Evolutionary conservation across 148 eudicot species (phyloP).

Genomic region (Cornus controversa): DNA sequence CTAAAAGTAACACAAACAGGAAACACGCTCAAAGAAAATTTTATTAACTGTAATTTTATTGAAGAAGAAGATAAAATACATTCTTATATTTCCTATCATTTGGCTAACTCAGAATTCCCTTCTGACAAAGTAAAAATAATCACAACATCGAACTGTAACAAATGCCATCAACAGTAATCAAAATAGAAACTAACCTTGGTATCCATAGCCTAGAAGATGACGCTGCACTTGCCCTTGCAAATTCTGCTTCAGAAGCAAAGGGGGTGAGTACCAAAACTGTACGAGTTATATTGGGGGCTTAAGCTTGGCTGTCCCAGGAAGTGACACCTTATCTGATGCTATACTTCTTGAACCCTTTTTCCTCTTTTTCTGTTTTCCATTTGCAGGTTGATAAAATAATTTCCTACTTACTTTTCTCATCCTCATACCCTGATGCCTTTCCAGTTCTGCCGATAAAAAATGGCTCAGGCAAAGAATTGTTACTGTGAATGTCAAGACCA

Average conservation of each 20-base stretch:
- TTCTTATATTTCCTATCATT: no score
- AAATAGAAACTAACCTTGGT: no score
- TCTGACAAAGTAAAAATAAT: not conserved
- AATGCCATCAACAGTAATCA: no score
- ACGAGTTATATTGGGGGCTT: not conserved
- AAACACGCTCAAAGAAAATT: no score
- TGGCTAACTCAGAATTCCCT: no score
- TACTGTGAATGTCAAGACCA: conserved; percentile 59
- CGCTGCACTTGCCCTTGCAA: no score
- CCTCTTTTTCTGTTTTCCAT: not conserved
- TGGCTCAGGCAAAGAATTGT: conserved; percentile 49
- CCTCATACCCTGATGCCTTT: conserved; percentile 76
- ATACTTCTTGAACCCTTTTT: not conserved
- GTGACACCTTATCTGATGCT: not conserved
- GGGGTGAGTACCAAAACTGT: conserved; percentile 3
- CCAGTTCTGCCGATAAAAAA: conserved; percentile 78
- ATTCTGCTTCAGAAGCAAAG: no score
- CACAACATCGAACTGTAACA: no score
- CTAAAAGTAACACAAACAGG: no score
- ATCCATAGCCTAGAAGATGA: no score
- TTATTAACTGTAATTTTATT: no score
- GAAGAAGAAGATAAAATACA: no score
- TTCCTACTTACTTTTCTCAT: conserved; percentile 39
- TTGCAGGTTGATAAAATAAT: not conserved
- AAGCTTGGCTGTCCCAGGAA: not conserved